These are phyloP conservation scores for Alternaria arbusti DNA, from an alignment of 2,329 filamentous ascomycete genomes.

Conservation along the genomic window DNA sequence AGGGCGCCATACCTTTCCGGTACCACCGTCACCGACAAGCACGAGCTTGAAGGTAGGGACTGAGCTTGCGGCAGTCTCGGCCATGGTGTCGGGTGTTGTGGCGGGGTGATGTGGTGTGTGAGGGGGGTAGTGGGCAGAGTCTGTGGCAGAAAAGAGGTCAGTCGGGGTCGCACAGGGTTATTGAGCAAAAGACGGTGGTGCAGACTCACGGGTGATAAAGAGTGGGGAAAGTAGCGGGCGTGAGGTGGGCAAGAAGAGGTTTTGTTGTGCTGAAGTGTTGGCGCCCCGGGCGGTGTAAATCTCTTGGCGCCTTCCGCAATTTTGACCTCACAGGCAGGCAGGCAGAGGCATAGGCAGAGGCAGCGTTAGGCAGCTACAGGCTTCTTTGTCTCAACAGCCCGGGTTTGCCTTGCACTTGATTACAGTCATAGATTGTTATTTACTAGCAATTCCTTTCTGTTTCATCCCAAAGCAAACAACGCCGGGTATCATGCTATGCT, in stretches of 20 bases:
- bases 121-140: constrained; percentile 32
- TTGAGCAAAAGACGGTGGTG: constrained; percentile 20
- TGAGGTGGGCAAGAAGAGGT: constrained; percentile 41
- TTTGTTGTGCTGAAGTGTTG: constrained; percentile 44
- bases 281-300: constrained; percentile 36
- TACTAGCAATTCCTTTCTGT: neutral
- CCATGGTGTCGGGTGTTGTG: constrained; percentile 60
- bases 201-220: constrained; percentile 33
- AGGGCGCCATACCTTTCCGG: constrained; percentile 83
- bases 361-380: constrained; percentile 20
- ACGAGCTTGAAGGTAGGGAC: constrained; percentile 98
- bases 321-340: constrained; percentile 26
- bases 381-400: constrained; percentile 13
- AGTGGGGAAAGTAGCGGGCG: constrained; percentile 35
- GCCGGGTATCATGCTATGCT: constrained; percentile 48
- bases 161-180: constrained; percentile 19
- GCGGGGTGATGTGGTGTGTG: constrained; percentile 36
- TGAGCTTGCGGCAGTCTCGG: constrained; percentile 53
- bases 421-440: neutral
- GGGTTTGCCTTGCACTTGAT: neutral
- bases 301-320: constrained; percentile 24
- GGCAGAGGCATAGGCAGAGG: constrained; percentile 26
- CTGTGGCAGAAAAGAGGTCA: constrained; percentile 21
- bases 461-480: constrained; percentile 22
- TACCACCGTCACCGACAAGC: constrained; percentile 98